Percentiles rank a stretch among this genome's conserved stretches.
Conservation (phyloP, 148 eudicot genomes). For the Rhododendron molle region DNA sequence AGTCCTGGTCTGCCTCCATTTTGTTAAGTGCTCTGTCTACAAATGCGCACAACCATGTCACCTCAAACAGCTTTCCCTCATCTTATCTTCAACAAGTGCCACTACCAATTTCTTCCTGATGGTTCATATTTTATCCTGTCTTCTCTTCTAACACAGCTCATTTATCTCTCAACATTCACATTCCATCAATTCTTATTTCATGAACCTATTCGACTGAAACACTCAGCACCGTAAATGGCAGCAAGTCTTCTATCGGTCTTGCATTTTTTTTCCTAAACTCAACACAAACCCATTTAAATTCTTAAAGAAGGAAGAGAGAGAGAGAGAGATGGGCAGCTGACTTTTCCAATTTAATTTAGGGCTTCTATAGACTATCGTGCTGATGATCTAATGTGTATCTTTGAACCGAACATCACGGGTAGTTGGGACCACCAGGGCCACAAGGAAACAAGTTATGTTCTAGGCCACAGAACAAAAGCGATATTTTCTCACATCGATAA, state of each 20-base stretch:
- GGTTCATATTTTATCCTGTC: neutral
- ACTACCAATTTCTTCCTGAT: neutral
- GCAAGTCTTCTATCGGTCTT: neutral
- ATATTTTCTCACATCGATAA: neutral
- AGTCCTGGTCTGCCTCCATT: neutral
- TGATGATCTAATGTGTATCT: neutral
- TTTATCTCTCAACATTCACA: neutral
- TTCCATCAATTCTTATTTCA: neutral
- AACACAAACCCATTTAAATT: too few relatives aligned
- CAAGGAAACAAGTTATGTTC: neutral
- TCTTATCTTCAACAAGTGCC: neutral
- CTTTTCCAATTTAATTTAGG: neutral
- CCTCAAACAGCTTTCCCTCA: neutral
- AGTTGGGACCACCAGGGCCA: neutral
- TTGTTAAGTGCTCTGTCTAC: neutral
- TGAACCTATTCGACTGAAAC: neutral
- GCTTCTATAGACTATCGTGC: neutral
- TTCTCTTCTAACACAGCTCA: neutral
- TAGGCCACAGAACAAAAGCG: neutral
- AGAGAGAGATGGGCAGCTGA: neutral
- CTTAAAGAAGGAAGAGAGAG: neutral
- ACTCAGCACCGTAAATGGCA: neutral
- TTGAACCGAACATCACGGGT: neutral
- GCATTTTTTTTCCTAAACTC: neutral
- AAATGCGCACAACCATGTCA: neutral